Conservation (phyloP, 495 filamentous ascomycete genomes). For the Penicillium psychrofluorescens region DNA sequence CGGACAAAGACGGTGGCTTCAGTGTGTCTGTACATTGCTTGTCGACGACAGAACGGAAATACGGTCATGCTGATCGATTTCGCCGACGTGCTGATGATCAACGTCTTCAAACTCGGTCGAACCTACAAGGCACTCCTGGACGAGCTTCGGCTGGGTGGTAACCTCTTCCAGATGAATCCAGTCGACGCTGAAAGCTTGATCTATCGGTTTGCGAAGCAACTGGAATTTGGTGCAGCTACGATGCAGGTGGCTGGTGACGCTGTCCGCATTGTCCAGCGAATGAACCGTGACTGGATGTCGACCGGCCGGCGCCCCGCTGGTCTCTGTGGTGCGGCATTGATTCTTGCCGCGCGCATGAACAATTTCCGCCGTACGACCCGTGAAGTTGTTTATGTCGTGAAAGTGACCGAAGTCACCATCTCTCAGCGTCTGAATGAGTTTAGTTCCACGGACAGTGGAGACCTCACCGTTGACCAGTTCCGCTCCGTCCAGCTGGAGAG, state of each 20-base stretch:
- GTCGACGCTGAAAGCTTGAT: constrained; percentile 82
- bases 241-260: constrained; percentile 81
- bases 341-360: constrained; percentile 94
- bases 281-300: constrained; percentile 95
- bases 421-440: constrained; percentile 86
- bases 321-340: constrained; percentile 87
- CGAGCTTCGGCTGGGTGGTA: constrained; percentile 48
- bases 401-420: constrained; percentile 86
- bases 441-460: constrained; percentile 67
- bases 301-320: constrained; percentile 88
- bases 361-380: constrained; percentile 87
- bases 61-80: constrained; percentile 87
- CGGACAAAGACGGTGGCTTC: constrained; percentile 76
- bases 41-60: constrained; percentile 57
- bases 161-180: constrained; percentile 44
- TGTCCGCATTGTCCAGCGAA: constrained; percentile 74
- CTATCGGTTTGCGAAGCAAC: constrained; percentile 75
- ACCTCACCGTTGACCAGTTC: constrained; percentile 82
- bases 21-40: constrained; percentile 80
- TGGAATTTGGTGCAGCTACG: constrained; percentile 76
- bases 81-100: constrained; percentile 73
- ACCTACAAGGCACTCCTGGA: constrained; percentile 72
- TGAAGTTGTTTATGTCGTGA: constrained; percentile 93
- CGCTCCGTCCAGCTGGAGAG: constrained; percentile 57
- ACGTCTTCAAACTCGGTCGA: constrained; percentile 85